Evolutionary conservation across 2,329 filamentous ascomycete genomes (phyloP).

Genomic region (Waltergamsia citrina): DNA sequence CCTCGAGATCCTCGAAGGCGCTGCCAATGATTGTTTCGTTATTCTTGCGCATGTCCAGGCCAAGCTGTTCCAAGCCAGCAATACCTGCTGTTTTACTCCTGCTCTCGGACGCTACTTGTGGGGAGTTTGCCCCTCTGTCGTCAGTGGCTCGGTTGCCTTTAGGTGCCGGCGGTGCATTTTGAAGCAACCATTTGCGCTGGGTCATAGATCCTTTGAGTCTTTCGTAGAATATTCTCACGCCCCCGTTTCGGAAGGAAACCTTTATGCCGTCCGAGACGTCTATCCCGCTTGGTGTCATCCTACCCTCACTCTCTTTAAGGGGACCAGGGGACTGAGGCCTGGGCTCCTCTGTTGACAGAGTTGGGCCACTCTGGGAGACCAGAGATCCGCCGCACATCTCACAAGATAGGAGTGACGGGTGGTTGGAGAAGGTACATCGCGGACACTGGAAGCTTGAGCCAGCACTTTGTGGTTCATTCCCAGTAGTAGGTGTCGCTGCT

Average conservation of each 20-base stretch:
- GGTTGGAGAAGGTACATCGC: constrained; percentile 88
- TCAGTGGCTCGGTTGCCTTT: constrained; percentile 36
- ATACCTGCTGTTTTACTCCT: constrained; percentile 68
- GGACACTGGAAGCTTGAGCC: constrained; percentile 56
- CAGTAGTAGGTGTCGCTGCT: neutral
- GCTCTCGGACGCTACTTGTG: constrained; percentile 15
- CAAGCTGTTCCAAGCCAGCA: constrained; percentile 80
- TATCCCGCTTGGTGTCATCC: constrained; percentile 19
- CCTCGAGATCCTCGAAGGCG: constrained; percentile 92
- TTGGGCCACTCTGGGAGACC: constrained; percentile 39
- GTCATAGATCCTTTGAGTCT: constrained; percentile 78
- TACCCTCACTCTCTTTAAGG: constrained; percentile 33
- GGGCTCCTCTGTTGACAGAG: constrained; percentile 20
- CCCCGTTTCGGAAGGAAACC: constrained; percentile 81
- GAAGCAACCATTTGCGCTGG: constrained; percentile 91
- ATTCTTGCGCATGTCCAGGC: constrained; percentile 77
- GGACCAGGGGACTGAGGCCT: constrained; percentile 75
- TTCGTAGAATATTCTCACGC: constrained; percentile 85
- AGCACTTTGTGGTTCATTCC: constrained; percentile 5
- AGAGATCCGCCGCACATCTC: constrained; percentile 85
- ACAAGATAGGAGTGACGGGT: constrained; percentile 75
- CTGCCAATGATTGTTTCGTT: constrained; percentile 89
- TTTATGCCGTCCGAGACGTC: constrained; percentile 72
- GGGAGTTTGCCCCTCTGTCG: constrained; percentile 20
- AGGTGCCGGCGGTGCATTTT: constrained; percentile 81